Evolutionary conservation across 108 stramenopile species (phyloP).

Genomic region (Thalassiosira profunda): DNA sequence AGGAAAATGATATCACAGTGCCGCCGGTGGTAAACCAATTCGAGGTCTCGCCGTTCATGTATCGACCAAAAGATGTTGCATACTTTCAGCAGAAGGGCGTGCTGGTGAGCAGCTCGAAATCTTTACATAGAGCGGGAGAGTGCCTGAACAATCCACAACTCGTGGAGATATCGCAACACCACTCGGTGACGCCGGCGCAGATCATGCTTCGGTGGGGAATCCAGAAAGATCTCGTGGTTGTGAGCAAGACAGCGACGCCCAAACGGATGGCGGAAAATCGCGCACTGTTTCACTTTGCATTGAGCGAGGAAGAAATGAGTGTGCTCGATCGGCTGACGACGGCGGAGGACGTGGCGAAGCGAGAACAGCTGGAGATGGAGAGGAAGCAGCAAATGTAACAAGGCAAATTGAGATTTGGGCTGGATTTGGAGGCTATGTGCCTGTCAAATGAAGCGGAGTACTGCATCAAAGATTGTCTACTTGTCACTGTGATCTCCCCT

Average conservation of each 20-base stretch:
- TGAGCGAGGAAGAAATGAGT: slow-evolving; percentile 24
- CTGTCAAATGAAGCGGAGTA: too few relatives aligned
- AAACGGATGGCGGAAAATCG: slow-evolving; percentile 50
- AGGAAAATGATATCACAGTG: background rate
- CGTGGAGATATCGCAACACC: slow-evolving; percentile 24
- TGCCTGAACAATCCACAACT: slow-evolving; percentile 16
- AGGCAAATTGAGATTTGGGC: background rate
- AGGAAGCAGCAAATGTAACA: slow-evolving; percentile 34
- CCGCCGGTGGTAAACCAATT: slow-evolving; percentile 42
- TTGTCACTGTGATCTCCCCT: too few relatives aligned
- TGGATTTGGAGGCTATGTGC: too few relatives aligned
- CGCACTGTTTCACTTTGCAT: slow-evolving; percentile 6
- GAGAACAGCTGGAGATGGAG: slow-evolving; percentile 39
- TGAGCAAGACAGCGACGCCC: slow-evolving; percentile 39
- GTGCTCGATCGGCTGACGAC: slow-evolving; percentile 27
- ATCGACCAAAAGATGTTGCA: slow-evolving; percentile 27
- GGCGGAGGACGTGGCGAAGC: slow-evolving; percentile 23
- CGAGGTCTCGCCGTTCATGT: slow-evolving; percentile 54
- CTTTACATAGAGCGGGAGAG: slow-evolving; percentile 42
- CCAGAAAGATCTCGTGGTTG: slow-evolving; percentile 42
- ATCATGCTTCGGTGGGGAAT: slow-evolving; percentile 59
- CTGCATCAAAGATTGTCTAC: too few relatives aligned
- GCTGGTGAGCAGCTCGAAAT: slow-evolving; percentile 45
- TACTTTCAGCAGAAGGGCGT: slow-evolving; percentile 34
- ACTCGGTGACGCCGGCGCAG: slow-evolving; percentile 41